Conservation (phyloP, 257 asterid species). For the Rhazya stricta region DNA sequence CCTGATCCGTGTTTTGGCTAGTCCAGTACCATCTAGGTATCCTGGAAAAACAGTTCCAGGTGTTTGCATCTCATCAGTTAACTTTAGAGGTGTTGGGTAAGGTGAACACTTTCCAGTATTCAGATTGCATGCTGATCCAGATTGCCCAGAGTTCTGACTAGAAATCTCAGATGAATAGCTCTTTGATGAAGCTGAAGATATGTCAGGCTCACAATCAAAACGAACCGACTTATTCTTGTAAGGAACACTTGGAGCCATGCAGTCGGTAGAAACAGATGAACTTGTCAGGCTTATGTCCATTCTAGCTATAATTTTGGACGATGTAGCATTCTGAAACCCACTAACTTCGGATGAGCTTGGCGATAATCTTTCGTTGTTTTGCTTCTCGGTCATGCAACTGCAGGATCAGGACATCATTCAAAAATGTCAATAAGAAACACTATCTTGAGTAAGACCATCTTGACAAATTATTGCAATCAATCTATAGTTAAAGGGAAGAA, state of each 20-base stretch:
- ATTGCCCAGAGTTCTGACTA: conserved; percentile 30
- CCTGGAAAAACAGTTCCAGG: conserved; percentile 87
- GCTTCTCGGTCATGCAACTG: conserved; percentile 57
- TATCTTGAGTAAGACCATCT: neutral
- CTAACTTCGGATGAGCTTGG: conserved; percentile 4
- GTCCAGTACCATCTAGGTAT: conserved; percentile 36
- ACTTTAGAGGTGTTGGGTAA: conserved; percentile 68
- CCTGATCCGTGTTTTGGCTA: conserved; percentile 50
- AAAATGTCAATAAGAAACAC: neutral
- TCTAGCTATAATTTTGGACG: conserved; percentile 18
- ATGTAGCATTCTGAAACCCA: conserved; percentile 25
- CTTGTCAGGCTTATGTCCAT: conserved; percentile 18
- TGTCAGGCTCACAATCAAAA: conserved; percentile 21
- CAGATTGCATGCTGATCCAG: conserved; percentile 27
- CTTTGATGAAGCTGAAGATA: conserved; percentile 31
- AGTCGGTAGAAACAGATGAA: conserved; percentile 35
- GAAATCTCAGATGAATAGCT: conserved; percentile 45
- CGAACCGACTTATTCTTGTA: conserved; percentile 18
- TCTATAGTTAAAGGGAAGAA: neutral
- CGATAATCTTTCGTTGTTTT: neutral
- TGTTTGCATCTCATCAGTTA: conserved; percentile 82
- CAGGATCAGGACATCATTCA: neutral
- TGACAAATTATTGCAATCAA: neutral
- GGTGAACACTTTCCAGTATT: conserved; percentile 45
- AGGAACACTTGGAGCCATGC: conserved; percentile 31